phyloP scores from a whole-genome alignment of 2,329 filamentous ascomycete genomes.

The Claviceps arundinis region DNA sequence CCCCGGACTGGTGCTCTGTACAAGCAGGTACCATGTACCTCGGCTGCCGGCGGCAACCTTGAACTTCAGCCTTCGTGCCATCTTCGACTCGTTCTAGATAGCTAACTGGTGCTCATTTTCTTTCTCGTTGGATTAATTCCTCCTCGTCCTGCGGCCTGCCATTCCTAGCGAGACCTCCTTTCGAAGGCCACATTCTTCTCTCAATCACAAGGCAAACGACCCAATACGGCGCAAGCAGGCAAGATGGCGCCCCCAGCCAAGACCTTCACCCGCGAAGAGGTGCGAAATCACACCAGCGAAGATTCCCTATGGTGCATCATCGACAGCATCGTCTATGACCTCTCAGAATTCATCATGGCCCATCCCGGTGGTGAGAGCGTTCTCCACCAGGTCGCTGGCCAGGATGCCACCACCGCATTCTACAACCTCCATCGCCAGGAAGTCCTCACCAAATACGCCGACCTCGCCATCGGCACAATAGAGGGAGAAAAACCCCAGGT shows the following conservation, averaged over 20 bases:
- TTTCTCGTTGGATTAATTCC: no score
- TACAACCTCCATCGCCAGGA: conserved; percentile 90
- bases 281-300: conserved; percentile 62
- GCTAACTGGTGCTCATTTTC: no score
- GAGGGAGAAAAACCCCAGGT: conserved; percentile 63
- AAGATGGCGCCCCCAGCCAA: conserved; percentile 27
- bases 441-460: conserved; percentile 67
- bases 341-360: conserved; percentile 72
- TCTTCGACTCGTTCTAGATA: no score
- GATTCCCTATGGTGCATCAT: conserved; percentile 75
- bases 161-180: neutral
- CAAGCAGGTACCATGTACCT: no score
- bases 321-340: conserved; percentile 77
- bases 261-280: conserved; percentile 48
- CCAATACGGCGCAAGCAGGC: neutral
- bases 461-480: conserved; percentile 63
- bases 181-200: neutral
- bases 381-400: conserved; percentile 65
- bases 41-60: no score
- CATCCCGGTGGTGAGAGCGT: conserved; percentile 76
- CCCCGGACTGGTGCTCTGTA: no score
- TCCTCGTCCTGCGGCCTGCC: neutral
- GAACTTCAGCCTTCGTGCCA: no score
- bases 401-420: conserved; percentile 70
- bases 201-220: neutral